A percentile compares a stretch with the other conserved stretches of the same genome.
Conservation (phyloP, 306 rosid genomes). For the Vigna nakashimae region DNA sequence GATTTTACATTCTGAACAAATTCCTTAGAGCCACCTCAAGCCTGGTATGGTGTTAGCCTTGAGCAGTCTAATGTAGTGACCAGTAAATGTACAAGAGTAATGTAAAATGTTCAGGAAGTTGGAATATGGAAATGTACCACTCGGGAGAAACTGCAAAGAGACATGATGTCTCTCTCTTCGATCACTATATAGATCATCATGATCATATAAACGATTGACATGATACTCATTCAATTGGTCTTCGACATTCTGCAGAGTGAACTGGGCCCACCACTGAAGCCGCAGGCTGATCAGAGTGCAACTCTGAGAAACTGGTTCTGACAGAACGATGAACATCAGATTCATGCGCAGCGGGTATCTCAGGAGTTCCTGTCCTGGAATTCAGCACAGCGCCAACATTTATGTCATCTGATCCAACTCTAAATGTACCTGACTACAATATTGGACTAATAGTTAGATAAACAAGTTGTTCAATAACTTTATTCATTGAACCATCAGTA, state of each 20-base stretch:
- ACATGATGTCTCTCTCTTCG: constrained; percentile 31
- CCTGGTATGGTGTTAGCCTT: constrained; percentile 40
- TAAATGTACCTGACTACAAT: constrained; percentile 40
- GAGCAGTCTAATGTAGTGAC: constrained; percentile 32
- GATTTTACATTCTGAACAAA: constrained; percentile 37
- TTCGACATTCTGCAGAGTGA: constrained; percentile 21
- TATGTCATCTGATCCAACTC: constrained; percentile 29
- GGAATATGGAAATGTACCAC: constrained; percentile 52
- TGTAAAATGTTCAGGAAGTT: constrained; percentile 17
- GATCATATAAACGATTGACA: not conserved
- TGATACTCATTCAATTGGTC: constrained; percentile 21
- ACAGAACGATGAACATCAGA: constrained; percentile 27
- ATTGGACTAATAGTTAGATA: constrained; percentile 7
- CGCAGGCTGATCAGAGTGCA: constrained; percentile 23
- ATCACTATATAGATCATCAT: constrained; percentile 34
- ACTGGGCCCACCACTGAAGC: constrained; percentile 3
- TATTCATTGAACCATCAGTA: not conserved
- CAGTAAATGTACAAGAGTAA: constrained; percentile 24
- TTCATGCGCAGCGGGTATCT: constrained; percentile 20
- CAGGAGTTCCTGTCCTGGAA: constrained; percentile 17
- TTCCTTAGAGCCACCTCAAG: constrained; percentile 42
- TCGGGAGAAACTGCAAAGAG: constrained; percentile 47
- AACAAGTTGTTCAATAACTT: constrained; percentile 4
- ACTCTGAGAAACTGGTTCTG: constrained; percentile 33
- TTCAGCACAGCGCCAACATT: not conserved